Percentiles rank a stretch among this genome's conserved stretches.
phyloP scores from a whole-genome alignment of 2,329 filamentous ascomycete genomes.

The Claviceps quebecensis region DNA sequence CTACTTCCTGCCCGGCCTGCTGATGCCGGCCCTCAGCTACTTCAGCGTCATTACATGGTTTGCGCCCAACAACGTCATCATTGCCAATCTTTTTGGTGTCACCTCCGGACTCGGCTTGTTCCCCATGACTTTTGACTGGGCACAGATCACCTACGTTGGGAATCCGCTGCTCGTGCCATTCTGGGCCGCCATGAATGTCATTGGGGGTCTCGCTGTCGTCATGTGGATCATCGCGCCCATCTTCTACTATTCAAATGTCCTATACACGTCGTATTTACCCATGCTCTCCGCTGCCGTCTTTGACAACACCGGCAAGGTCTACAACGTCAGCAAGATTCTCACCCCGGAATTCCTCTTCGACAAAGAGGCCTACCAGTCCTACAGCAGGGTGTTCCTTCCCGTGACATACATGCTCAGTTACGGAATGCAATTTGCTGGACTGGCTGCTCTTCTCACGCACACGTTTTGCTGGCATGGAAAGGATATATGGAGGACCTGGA shows the following conservation, averaged over 20 bases:
- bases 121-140: constrained; percentile 83
- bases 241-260: constrained; percentile 65
- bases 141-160: constrained; percentile 77
- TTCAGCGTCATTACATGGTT: constrained; percentile 87
- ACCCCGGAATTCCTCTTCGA: constrained; percentile 69
- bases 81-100: constrained; percentile 77
- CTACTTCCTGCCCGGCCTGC: constrained; percentile 71
- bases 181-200: constrained; percentile 75
- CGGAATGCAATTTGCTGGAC: constrained; percentile 69
- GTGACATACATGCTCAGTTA: constrained; percentile 83
- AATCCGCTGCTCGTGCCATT: constrained; percentile 74
- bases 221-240: constrained; percentile 78
- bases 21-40: constrained; percentile 75
- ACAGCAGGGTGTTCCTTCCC: constrained; percentile 72
- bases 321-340: constrained; percentile 69
- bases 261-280: constrained; percentile 75
- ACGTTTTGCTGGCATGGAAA: constrained; percentile 73
- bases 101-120: constrained; percentile 74
- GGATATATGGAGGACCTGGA: constrained; percentile 69
- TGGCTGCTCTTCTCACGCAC: constrained; percentile 67
- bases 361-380: constrained; percentile 58
- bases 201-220: constrained; percentile 64
- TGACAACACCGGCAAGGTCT: constrained; percentile 67
- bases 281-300: constrained; percentile 76
- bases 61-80: constrained; percentile 70